A percentile compares a stretch with the other conserved stretches of the same genome.
Conservation (phyloP, 1,284 basidiomycete species). For the Flammula alnicola region DNA sequence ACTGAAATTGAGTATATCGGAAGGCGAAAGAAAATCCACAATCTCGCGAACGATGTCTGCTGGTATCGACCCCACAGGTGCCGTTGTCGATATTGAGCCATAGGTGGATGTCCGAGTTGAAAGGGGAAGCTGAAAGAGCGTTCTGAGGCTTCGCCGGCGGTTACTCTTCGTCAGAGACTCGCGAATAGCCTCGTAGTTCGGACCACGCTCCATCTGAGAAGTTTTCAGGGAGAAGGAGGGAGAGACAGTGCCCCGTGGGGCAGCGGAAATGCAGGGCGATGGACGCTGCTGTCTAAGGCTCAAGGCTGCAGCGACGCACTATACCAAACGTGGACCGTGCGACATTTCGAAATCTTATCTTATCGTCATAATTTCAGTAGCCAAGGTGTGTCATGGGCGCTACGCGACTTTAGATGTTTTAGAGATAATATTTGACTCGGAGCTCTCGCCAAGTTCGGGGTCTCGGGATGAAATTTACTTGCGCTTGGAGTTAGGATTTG, state of each 20-base stretch:
- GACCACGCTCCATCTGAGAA: slow-evolving; percentile 17
- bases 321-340: slow-evolving; percentile 19
- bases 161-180: slow-evolving; percentile 22
- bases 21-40: slow-evolving; percentile 35
- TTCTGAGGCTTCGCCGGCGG: slow-evolving; percentile 37
- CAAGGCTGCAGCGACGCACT: slow-evolving; percentile 23
- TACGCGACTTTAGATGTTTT: no score
- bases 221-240: background rate
- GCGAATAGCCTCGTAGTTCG: slow-evolving; percentile 16
- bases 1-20: slow-evolving; percentile 42
- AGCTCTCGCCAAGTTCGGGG: no score
- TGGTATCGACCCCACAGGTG: slow-evolving; percentile 34
- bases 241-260: slow-evolving; percentile 7
- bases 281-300: slow-evolving; percentile 21
- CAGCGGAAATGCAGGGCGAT: slow-evolving; percentile 15
- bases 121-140: slow-evolving; percentile 36
- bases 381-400: no score
- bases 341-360: slow-evolving; percentile 21
- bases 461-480: no score
- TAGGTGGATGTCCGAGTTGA: slow-evolving; percentile 28
- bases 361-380: no score
- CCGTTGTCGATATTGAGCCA: slow-evolving; percentile 24
- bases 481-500: no score
- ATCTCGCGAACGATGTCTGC: slow-evolving; percentile 44
- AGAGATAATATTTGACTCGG: no score